phyloP scores from a whole-genome alignment of 305 asterid genomes.

The Fraxinus greggii region DNA sequence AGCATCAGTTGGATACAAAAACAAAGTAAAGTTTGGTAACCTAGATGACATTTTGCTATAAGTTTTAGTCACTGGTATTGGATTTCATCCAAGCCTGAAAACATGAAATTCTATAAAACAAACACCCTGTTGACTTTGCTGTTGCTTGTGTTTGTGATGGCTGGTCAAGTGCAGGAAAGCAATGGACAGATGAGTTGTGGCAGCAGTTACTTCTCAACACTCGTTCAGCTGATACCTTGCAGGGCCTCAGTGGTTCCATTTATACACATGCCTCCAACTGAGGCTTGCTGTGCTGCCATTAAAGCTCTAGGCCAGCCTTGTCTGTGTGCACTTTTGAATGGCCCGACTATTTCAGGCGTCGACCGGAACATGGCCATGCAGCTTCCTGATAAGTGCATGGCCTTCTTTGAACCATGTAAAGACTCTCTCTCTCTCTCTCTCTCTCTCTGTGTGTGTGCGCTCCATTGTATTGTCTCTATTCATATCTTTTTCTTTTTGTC shows the following conservation, averaged over 20 bases:
- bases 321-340: conserved; percentile 41
- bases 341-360: conserved; percentile 51
- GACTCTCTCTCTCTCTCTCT: neutral
- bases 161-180: conserved; percentile 19
- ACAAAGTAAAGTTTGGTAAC: conserved; percentile 7
- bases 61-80: neutral
- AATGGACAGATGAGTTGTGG: conserved; percentile 34
- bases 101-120: conserved; percentile 17
- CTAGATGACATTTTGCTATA: neutral
- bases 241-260: conserved; percentile 46
- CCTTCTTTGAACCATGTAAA: conserved; percentile 46
- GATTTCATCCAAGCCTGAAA: neutral
- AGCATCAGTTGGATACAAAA: conserved; percentile 9
- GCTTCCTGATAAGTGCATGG: conserved; percentile 49
- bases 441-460: neutral
- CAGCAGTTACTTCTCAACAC: conserved; percentile 38
- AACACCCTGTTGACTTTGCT: conserved; percentile 10
- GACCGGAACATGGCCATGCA: conserved; percentile 40
- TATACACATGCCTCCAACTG: conserved; percentile 32
- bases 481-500: neutral
- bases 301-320: conserved; percentile 52
- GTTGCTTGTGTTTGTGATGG: conserved; percentile 20
- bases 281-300: conserved; percentile 46
- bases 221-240: conserved; percentile 50
- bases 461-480: neutral